Percentiles rank a stretch among this genome's conserved stretches.
phyloP scores from a whole-genome alignment of 2,329 filamentous ascomycete species.

The Saccharata proteae region DNA sequence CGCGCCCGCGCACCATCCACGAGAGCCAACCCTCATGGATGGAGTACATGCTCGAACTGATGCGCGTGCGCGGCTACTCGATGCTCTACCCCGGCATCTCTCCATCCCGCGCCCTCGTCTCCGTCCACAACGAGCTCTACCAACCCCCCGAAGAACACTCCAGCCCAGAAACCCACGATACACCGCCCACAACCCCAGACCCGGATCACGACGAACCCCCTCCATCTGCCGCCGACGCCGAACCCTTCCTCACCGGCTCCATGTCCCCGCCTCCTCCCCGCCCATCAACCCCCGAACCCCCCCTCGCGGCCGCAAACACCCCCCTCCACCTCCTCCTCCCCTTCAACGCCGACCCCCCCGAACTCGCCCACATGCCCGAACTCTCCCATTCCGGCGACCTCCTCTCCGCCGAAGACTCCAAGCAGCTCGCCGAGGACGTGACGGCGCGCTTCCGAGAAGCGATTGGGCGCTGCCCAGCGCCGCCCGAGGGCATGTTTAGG shows the following conservation, averaged over 20 bases:
- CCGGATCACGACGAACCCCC: no score
- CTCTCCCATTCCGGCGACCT: slow-evolving; percentile 50
- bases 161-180: not conserved
- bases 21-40: slow-evolving; percentile 63
- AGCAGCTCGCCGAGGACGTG: slow-evolving; percentile 39
- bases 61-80: slow-evolving; percentile 63
- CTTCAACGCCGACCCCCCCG: slow-evolving; percentile 27
- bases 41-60: slow-evolving; percentile 65
- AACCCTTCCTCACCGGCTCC: slow-evolving; percentile 28
- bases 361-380: slow-evolving; percentile 41
- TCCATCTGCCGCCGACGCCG: no score
- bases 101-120: slow-evolving; percentile 47
- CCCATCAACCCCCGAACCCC: not conserved
- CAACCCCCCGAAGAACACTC: slow-evolving; percentile 53
- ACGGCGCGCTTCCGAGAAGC: slow-evolving; percentile 46
- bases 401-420: slow-evolving; percentile 30
- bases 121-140: slow-evolving; percentile 65
- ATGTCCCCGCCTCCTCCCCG: slow-evolving; percentile 7
- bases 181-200: no score
- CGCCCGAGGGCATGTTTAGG: slow-evolving; percentile 19
- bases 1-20: slow-evolving; percentile 38
- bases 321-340: slow-evolving; percentile 5
- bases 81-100: slow-evolving; percentile 59
- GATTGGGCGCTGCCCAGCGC: slow-evolving; percentile 51
- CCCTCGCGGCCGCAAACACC: not conserved